Conservation (phyloP, 176 grass and related monocot genomes). For the Saccharum officinarum region DNA sequence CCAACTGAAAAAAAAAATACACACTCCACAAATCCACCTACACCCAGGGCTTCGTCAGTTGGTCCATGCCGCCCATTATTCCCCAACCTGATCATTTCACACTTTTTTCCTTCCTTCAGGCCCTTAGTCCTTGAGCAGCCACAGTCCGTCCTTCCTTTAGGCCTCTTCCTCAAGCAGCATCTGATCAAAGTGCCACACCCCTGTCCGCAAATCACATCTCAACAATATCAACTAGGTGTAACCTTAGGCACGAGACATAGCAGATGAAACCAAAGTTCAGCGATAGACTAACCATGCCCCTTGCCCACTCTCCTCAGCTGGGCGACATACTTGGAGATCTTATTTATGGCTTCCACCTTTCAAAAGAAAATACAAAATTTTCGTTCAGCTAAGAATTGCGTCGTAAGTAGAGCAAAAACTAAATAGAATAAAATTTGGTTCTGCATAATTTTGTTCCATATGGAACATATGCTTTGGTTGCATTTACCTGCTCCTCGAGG, state of each 20-base stretch:
- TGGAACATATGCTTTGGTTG: neutral
- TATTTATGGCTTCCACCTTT: conserved; percentile 88
- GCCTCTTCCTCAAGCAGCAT: conserved; percentile 67
- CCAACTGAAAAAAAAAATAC: no score
- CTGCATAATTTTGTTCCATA: neutral
- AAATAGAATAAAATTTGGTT: neutral
- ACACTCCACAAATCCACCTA: neutral
- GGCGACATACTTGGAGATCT: conserved; percentile 70
- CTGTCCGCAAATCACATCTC: conserved; percentile 35
- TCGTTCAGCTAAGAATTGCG: neutral
- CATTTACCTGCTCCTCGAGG: conserved; percentile 73
- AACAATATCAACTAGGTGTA: neutral
- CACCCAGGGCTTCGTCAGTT: no score
- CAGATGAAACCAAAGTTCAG: neutral
- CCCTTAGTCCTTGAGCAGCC: neutral
- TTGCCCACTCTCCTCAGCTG: conserved; percentile 86
- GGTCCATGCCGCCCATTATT: no score
- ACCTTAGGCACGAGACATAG: neutral
- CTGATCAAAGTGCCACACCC: conserved; percentile 92
- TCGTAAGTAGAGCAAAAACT: neutral
- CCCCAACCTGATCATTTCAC: no score
- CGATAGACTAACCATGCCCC: conserved; percentile 69
- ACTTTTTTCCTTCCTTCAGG: neutral
- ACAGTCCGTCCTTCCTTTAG: conserved; percentile 1
- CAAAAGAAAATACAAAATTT: neutral